Evolutionary conservation across 345 rosid species (phyloP), one percentile per base, ranked within the genome.

Genomic region (Camelina neglecta): DNA sequence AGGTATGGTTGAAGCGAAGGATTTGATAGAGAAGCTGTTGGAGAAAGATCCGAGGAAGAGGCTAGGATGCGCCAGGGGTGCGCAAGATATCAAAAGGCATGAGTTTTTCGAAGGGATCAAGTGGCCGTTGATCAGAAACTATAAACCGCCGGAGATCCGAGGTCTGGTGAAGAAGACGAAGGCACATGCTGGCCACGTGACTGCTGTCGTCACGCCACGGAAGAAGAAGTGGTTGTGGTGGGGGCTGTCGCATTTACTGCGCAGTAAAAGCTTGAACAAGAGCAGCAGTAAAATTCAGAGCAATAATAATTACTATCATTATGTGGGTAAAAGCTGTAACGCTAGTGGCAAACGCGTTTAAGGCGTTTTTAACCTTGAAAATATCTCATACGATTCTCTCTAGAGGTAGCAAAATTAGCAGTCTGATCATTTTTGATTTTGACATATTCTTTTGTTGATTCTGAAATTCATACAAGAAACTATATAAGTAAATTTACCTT

Each of bases 111-210:
- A 85, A 24, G 90, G 90, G 4, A 83, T 92, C 49, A 83, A 83
- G 74, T 90, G 97, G 97, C 86, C 94, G 65, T 74, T 94, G 81
- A 94, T 93, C 65, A 84, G 91, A 67, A 84, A 85, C 68, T 85
- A 81, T 80, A 83, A 84, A 51, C 91, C 97, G 41, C 98, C 97
- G 73, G 88, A 83, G 79, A 79, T 84, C n/a, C 77, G 82, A 4
- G 92, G 88, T 65, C 67, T 83, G 23, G 73, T 48, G 76, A 88
- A 77, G 76, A 83, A 81, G 78, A 60, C 81, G 7, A 83, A 67
- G 71, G 60, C 83, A 56, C 85, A 79, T 69, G 67, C 42, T 50
- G 58, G 79, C 67, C 83, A 83, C 76, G 76, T 80, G 82, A 62
- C 29, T n/a, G 71, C 54, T 23, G 77, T 38, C 13, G 79, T 56